A percentile compares a stretch with the other conserved stretches of the same genome.
Conservation (phyloP, 768 basidiomycete genomes). For the Boletus rex-veris region DNA sequence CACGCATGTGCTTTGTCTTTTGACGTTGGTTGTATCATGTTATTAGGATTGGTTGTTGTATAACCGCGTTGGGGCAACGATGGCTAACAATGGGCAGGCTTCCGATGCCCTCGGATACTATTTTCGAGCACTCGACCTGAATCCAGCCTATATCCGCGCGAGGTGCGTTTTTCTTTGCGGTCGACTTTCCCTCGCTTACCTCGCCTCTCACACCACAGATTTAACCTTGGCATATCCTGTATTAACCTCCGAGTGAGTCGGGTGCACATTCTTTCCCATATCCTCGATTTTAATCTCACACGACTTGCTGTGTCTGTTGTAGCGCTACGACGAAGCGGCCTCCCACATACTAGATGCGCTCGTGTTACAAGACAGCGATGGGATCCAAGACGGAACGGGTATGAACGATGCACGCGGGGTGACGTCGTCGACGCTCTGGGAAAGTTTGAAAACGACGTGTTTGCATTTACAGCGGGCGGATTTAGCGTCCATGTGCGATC, state of each 20-base stretch:
- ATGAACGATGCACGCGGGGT: slow-evolving; percentile 61
- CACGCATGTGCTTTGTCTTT: neutral
- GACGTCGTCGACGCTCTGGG: slow-evolving; percentile 80
- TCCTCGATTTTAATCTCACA: neutral
- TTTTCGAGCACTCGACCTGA: slow-evolving; percentile 77
- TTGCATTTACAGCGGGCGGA: slow-evolving; percentile 77
- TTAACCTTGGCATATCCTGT: slow-evolving; percentile 90
- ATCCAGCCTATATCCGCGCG: slow-evolving; percentile 88
- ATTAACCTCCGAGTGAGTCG: slow-evolving; percentile 74
- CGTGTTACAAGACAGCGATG: slow-evolving; percentile 82
- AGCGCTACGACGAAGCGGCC: slow-evolving; percentile 86
- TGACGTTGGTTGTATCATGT: neutral
- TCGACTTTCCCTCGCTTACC: neutral
- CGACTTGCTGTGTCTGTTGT: neutral
- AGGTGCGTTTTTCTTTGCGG: slow-evolving; percentile 43
- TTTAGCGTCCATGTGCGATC: slow-evolving; percentile 69
- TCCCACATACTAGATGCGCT: slow-evolving; percentile 87
- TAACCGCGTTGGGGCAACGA: slow-evolving; percentile 91
- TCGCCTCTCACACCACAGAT: slow-evolving; percentile 43
- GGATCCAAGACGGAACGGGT: slow-evolving; percentile 45
- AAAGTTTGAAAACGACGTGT: slow-evolving; percentile 79
- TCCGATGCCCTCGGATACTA: slow-evolving; percentile 87
- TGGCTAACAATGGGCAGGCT: slow-evolving; percentile 83
- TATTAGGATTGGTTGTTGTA: slow-evolving; percentile 85
- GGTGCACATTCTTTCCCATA: slow-evolving; percentile 1